These are phyloP conservation scores for Uromyces viciae-fabae DNA, from an alignment of 1,284 basidiomycete species.

Conservation along the genomic window DNA sequence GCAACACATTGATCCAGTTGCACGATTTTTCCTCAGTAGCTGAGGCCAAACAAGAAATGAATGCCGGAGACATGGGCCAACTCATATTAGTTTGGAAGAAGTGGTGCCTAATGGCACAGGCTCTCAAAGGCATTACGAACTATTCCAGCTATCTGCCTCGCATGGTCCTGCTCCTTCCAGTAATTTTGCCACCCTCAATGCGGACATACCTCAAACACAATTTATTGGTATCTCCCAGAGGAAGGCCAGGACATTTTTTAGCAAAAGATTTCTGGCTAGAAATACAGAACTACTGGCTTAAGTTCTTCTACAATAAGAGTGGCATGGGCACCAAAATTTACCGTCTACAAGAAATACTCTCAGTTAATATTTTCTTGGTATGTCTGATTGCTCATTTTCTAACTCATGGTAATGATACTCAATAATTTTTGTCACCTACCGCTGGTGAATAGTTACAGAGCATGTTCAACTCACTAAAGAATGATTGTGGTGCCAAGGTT, in stretches of 20 bases:
- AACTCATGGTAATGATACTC: background rate
- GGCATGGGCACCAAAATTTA: background rate
- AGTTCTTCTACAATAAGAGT: slow-evolving; percentile 5
- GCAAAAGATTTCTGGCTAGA: slow-evolving; percentile 14
- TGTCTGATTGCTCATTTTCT: background rate
- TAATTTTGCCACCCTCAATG: background rate
- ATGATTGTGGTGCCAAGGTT: background rate
- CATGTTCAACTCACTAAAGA: background rate
- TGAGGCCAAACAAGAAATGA: slow-evolving; percentile 19
- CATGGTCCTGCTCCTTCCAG: background rate
- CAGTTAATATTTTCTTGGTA: background rate
- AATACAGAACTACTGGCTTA: slow-evolving; percentile 15
- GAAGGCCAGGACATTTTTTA: background rate
- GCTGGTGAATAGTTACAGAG: background rate
- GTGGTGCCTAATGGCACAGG: slow-evolving; percentile 23
- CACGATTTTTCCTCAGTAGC: slow-evolving; percentile 12
- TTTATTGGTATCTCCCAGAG: slow-evolving; percentile 6
- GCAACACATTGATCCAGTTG: background rate
- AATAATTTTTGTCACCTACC: background rate
- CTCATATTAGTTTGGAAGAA: slow-evolving; percentile 30
- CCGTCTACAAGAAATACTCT: background rate
- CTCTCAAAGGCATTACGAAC: slow-evolving; percentile 8
- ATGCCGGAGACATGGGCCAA: slow-evolving; percentile 17
- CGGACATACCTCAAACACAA: background rate
- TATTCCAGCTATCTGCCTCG: slow-evolving; percentile 19